A percentile compares a stretch with the other conserved stretches of the same genome.
Conservation (phyloP, 345 rosid genomes). For the Psidium guajava region DNA sequence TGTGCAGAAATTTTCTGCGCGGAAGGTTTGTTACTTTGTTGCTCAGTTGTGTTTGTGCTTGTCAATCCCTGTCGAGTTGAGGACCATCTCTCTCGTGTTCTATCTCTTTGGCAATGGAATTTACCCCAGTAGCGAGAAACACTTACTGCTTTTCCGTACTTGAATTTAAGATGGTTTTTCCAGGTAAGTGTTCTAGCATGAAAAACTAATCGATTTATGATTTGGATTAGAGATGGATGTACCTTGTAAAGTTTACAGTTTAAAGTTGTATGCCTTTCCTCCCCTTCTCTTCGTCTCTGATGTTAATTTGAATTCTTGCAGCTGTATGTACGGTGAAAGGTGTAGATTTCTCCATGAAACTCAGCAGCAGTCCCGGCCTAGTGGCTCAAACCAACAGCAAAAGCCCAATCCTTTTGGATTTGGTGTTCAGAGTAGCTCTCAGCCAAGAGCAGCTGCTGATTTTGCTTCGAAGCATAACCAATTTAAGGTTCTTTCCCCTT, state of each 20-base stretch:
- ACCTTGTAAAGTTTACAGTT: neutral
- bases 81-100: neutral
- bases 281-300: neutral
- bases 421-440: constrained; percentile 45
- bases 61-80: neutral
- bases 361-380: constrained; percentile 33
- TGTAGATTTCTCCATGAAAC: constrained; percentile 61
- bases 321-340: constrained; percentile 70
- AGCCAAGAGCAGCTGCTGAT: constrained; percentile 16
- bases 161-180: neutral
- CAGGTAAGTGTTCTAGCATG: neutral
- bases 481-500: constrained; percentile 37
- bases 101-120: neutral
- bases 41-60: neutral
- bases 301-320: constrained; percentile 17
- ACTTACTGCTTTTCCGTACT: neutral
- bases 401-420: constrained; percentile 62
- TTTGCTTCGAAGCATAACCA: constrained; percentile 34
- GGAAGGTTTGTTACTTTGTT: constrained; percentile 37
- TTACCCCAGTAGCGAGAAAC: neutral
- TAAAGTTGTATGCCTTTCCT: neutral
- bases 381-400: constrained; percentile 26
- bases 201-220: no score
- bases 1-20: constrained; percentile 75
- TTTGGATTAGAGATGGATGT: neutral